Evolutionary conservation across 805 yeast genomes (phyloP).

Genomic region (baker's yeast (Saccharomyces cerevisiae)): DNA sequence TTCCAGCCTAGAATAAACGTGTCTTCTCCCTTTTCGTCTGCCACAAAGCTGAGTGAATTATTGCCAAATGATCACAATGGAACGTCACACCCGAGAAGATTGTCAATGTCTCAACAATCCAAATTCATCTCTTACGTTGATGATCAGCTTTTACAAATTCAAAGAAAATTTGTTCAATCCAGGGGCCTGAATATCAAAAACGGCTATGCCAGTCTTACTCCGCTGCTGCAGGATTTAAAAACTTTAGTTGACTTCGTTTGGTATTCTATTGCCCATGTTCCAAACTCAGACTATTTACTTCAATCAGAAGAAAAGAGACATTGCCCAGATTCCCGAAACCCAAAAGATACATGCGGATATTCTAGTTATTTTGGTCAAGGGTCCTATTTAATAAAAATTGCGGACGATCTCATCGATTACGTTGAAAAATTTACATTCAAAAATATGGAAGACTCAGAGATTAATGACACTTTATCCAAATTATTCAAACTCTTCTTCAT

Average conservation of each 20-base stretch:
- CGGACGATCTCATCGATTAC: conserved; percentile 62
- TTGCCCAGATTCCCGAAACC: neutral
- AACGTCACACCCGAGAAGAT: conserved; percentile 16
- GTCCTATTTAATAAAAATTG: conserved; percentile 50
- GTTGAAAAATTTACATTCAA: conserved; percentile 36
- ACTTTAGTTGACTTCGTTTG: conserved; percentile 49
- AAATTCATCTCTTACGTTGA: conserved; percentile 49
- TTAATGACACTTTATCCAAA: conserved; percentile 28
- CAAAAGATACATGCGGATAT: neutral
- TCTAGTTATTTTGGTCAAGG: conserved; percentile 47
- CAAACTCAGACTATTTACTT: conserved; percentile 24
- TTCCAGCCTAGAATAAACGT: conserved; percentile 26
- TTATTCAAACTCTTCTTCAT: conserved; percentile 33
- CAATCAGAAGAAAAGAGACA: neutral
- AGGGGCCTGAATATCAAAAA: conserved; percentile 29
- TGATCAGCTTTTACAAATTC: conserved; percentile 42
- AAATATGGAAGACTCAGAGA: conserved; percentile 11
- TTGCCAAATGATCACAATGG: neutral
- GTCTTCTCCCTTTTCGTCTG: conserved; percentile 26
- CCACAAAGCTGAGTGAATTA: conserved; percentile 6
- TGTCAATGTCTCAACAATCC: conserved; percentile 46
- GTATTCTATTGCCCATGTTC: conserved; percentile 43
- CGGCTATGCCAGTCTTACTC: conserved; percentile 26
- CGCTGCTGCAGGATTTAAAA: conserved; percentile 39
- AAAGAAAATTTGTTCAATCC: conserved; percentile 45